Evolutionary conservation across 176 grass and related monocot genomes (phyloP).

Genomic region (Bolboschoenus planiculmis): DNA sequence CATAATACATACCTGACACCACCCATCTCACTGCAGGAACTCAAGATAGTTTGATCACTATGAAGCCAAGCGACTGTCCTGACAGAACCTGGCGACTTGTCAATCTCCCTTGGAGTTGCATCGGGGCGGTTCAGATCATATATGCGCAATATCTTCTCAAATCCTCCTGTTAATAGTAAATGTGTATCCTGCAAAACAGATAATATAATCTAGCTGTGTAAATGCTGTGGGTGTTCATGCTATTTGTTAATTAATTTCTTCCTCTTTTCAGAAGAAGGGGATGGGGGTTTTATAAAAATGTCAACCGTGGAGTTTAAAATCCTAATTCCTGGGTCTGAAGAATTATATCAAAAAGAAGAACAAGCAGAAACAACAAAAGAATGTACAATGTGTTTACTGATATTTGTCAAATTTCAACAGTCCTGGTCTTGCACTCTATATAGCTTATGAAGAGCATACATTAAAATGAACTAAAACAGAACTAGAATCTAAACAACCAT

Average conservation of each 20-base stretch:
- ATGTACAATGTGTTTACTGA: background rate
- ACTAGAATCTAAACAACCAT: background rate
- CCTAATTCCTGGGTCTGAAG: background rate
- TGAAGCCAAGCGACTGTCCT: constrained; percentile 96
- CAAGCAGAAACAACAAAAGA: background rate
- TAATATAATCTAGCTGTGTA: background rate
- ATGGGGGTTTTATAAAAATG: background rate
- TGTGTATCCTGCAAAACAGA: constrained; percentile 61
- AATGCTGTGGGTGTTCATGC: background rate
- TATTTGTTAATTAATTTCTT: background rate
- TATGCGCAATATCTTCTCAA: constrained; percentile 84
- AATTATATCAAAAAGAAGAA: background rate
- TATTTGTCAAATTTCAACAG: background rate
- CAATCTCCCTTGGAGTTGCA: constrained; percentile 85
- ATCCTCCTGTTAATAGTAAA: constrained; percentile 80
- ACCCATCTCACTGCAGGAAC: constrained; percentile 91
- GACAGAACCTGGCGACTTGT: constrained; percentile 78
- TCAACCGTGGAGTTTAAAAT: background rate
- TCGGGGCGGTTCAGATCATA: constrained; percentile 96
- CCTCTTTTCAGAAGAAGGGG: background rate
- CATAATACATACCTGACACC: constrained; percentile 67
- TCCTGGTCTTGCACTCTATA: background rate
- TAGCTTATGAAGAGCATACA: background rate
- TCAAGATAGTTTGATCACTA: constrained; percentile 81
- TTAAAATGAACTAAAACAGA: background rate